phyloP scores from a whole-genome alignment of 345 rosid genomes.

The Turritis glabra region DNA sequence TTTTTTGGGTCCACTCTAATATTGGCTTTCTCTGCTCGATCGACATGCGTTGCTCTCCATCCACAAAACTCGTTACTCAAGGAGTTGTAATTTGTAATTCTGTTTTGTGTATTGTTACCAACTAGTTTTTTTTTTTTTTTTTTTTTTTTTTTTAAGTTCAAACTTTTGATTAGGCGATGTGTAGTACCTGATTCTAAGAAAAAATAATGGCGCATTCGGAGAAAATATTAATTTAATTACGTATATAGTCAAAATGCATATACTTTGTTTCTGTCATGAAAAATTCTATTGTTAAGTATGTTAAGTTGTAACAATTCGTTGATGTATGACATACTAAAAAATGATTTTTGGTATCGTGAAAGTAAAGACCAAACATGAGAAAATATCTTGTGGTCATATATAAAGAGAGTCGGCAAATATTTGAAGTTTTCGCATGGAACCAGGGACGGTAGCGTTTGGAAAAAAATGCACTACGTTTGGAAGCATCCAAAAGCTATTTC shows the following conservation, averaged over 20 bases:
- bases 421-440: not conserved
- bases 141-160: too few species aligned
- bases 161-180: not conserved
- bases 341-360: too few species aligned
- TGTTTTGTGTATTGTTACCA: not conserved
- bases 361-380: not conserved
- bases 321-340: not conserved
- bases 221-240: not conserved
- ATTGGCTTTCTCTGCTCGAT: conserved; percentile 29
- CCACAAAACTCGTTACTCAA: conserved; percentile 13
- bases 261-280: not conserved
- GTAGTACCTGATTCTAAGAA: not conserved
- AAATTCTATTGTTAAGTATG: not conserved
- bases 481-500: not conserved
- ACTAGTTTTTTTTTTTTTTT: too few species aligned
- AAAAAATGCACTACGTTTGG: not conserved
- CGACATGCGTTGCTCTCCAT: conserved; percentile 23
- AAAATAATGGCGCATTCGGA: not conserved
- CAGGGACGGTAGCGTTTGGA: not conserved
- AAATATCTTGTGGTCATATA: not conserved
- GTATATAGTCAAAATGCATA: not conserved
- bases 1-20: conserved; percentile 21
- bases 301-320: not conserved
- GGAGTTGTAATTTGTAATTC: not conserved
- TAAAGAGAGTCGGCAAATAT: not conserved